Evolutionary conservation across 768 basidiomycete genomes (phyloP).

Genomic region (Tylopilus felleus): DNA sequence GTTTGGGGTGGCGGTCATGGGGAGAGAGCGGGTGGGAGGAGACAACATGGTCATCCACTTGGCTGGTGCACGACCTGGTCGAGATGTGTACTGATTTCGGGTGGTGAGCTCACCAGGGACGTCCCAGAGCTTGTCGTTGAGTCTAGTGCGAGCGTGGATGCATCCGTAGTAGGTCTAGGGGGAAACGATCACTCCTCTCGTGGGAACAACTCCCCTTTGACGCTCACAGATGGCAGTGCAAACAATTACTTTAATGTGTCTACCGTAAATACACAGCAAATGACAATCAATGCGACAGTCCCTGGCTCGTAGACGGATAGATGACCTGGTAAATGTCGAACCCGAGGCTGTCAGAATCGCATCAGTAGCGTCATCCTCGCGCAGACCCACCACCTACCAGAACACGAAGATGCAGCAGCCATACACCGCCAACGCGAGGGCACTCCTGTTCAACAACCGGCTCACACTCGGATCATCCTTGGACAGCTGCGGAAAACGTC

Average conservation of each 20-base stretch:
- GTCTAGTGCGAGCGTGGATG: slow-evolving; percentile 23
- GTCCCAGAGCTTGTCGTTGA: slow-evolving; percentile 7
- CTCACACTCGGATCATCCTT: slow-evolving; percentile 58
- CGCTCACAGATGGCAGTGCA: slow-evolving; percentile 5
- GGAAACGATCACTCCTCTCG: slow-evolving; percentile 19
- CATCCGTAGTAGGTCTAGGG: slow-evolving; percentile 33
- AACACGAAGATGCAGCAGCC: slow-evolving; percentile 80
- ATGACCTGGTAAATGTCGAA: slow-evolving; percentile 75
- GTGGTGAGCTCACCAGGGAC: background rate
- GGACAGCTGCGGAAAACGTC: slow-evolving; percentile 50
- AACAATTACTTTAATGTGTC: background rate
- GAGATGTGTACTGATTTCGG: slow-evolving; percentile 11
- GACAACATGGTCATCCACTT: slow-evolving; percentile 13
- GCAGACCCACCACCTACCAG: slow-evolving; percentile 57
- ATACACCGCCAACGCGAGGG: slow-evolving; percentile 68
- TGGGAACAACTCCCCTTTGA: slow-evolving; percentile 19
- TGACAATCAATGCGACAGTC: slow-evolving; percentile 1
- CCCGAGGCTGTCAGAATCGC: slow-evolving; percentile 49
- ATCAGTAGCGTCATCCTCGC: slow-evolving; percentile 1
- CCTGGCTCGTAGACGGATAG: too few relatives aligned
- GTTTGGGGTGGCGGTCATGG: slow-evolving; percentile 12
- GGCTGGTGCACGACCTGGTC: background rate
- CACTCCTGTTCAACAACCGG: slow-evolving; percentile 52
- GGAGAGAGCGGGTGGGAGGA: slow-evolving; percentile 4
- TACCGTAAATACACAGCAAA: slow-evolving; percentile 3